A percentile compares a stretch with the other conserved stretches of the same genome.
Evolutionary conservation across 345 rosid species (phyloP).

Genomic region (Draba incana): DNA sequence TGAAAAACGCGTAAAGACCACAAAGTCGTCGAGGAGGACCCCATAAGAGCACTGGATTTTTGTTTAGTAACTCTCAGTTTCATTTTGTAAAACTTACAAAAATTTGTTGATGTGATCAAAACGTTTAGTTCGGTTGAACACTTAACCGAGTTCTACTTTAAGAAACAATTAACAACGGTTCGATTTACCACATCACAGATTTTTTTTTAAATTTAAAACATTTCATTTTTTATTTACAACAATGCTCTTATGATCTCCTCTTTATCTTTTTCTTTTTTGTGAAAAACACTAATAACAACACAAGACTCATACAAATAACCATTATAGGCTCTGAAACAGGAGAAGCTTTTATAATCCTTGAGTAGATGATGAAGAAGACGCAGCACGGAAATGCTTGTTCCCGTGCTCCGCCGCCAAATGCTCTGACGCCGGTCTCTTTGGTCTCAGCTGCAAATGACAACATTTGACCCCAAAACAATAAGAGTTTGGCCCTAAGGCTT

Average conservation of each 20-base stretch:
- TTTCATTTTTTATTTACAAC: not conserved
- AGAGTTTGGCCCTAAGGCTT: not conserved
- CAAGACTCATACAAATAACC: too few species aligned
- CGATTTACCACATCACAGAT: too few species aligned
- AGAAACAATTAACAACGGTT: too few species aligned
- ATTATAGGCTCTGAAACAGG: not conserved
- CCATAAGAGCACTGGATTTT: too few species aligned
- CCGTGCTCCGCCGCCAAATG: slow-evolving; percentile 68
- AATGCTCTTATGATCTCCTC: not conserved
- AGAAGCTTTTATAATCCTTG: slow-evolving; percentile 20
- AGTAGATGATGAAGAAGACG: slow-evolving; percentile 43
- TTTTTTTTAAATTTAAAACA: too few species aligned
- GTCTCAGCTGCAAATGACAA: slow-evolving; percentile 59
- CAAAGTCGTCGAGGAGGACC: too few species aligned
- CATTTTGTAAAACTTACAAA: too few species aligned
- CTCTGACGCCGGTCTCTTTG: slow-evolving; percentile 81
- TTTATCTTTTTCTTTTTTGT: not conserved
- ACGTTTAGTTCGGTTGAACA: too few species aligned
- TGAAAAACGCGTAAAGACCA: too few species aligned
- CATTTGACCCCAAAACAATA: not conserved
- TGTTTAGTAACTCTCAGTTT: too few species aligned
- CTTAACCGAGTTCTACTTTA: too few species aligned
- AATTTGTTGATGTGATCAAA: too few species aligned
- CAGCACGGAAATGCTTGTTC: slow-evolving; percentile 70
- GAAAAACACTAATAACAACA: not conserved